A percentile compares a stretch with the other conserved stretches of the same genome.
Conservation (phyloP, 805 yeast genomes). For the Spathaspora gorwiae region DNA sequence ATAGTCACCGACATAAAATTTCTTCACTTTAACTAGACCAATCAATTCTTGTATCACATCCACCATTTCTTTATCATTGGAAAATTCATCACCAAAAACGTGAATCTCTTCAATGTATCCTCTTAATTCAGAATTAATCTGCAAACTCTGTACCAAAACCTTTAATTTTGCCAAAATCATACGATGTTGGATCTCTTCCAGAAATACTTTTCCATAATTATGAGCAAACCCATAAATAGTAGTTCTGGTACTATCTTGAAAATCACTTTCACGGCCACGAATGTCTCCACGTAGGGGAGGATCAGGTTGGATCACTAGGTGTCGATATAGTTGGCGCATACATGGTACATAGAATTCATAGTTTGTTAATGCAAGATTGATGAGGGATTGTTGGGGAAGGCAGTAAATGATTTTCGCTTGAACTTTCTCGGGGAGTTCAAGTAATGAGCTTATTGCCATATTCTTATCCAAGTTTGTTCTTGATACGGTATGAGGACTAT, state of each 20-base stretch:
- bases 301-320: conserved; percentile 13
- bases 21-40: conserved; percentile 2
- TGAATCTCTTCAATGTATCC: conserved; percentile 15
- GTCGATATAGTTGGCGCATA: conserved; percentile 21
- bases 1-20: conserved; percentile 17
- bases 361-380: conserved; percentile 31
- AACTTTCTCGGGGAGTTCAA: conserved; percentile 9
- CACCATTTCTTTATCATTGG: conserved; percentile 4
- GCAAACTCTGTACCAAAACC: conserved; percentile 20
- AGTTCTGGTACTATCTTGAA: conserved; percentile 18
- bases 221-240: conserved; percentile 21
- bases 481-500: too few species aligned
- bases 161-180: conserved; percentile 25
- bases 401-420: conserved; percentile 10
- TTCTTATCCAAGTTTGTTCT: neutral
- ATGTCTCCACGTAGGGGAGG: conserved; percentile 3
- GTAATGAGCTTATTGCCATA: neutral
- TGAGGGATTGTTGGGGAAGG: conserved; percentile 27
- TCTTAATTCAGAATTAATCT: conserved; percentile 22
- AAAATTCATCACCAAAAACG: conserved; percentile 12
- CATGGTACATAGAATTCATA: conserved; percentile 32
- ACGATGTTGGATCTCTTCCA: conserved; percentile 16
- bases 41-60: conserved; percentile 3
- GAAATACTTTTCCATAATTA: conserved; percentile 8
- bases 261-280: conserved; percentile 14